These are phyloP conservation scores for Irpex sp. DNA, from an alignment of 1,284 basidiomycete species.

Conservation along the genomic window DNA sequence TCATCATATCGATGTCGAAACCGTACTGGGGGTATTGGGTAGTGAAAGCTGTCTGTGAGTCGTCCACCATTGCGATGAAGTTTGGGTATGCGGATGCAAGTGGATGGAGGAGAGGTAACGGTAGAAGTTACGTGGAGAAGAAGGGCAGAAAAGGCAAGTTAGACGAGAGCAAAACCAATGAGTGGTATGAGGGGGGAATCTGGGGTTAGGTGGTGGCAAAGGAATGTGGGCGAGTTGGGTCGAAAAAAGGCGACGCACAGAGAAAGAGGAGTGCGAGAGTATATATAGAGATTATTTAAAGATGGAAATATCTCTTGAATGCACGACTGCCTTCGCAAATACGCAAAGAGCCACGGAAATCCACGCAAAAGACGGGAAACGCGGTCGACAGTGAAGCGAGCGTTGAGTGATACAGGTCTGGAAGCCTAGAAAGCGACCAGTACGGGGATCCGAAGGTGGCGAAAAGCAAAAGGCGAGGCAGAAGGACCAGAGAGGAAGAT, in stretches of 20 bases:
- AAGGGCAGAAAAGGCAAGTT: slow-evolving; percentile 25
- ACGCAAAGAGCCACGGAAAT: slow-evolving; percentile 23
- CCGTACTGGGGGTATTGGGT: slow-evolving; percentile 59
- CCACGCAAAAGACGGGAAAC: slow-evolving; percentile 1
- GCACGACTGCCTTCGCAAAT: slow-evolving; percentile 29
- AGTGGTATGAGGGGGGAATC: slow-evolving; percentile 18
- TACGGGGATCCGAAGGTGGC: not conserved
- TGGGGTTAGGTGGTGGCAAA: slow-evolving; percentile 25
- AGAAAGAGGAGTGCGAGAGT: slow-evolving; percentile 28
- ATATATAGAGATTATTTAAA: slow-evolving; percentile 37
- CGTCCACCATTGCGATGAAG: slow-evolving; percentile 53
- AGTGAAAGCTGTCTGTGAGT: slow-evolving; percentile 65
- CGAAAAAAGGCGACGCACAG: slow-evolving; percentile 50
- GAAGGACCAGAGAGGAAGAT: slow-evolving; percentile 4
- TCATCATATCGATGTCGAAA: slow-evolving; percentile 86
- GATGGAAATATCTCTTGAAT: slow-evolving; percentile 39
- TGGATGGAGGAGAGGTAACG: slow-evolving; percentile 34
- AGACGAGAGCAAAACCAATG: slow-evolving; percentile 36
- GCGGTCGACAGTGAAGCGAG: slow-evolving; percentile 2
- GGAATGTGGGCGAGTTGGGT: slow-evolving; percentile 35
- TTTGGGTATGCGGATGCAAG: slow-evolving; percentile 24
- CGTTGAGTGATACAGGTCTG: not conserved
- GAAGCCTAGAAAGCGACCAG: not conserved
- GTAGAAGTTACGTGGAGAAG: slow-evolving; percentile 26
- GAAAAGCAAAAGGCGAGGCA: slow-evolving; percentile 1